Evolutionary conservation across 192 early-diverging fungal genomes (phyloP).

Genomic region (Spinellus fusiger): DNA sequence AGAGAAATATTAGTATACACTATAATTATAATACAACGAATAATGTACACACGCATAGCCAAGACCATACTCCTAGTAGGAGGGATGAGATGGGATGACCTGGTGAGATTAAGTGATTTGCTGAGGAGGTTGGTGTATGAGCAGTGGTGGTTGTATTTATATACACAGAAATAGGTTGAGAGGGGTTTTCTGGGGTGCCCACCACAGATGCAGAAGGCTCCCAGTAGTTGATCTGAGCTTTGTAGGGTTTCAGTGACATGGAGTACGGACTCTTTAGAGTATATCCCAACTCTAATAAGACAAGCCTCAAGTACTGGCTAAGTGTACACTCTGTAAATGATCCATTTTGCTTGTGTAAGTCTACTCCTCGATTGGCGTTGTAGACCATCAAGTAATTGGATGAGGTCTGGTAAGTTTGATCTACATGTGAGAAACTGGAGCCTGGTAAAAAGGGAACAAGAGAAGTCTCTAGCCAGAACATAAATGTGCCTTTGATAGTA

Average conservation of each 20-base stretch:
- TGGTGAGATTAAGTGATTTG: no score
- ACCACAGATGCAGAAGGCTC: background rate
- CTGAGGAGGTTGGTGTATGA: background rate
- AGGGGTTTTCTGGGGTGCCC: background rate
- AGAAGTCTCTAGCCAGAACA: conserved; percentile 31
- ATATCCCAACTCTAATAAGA: conserved; percentile 30
- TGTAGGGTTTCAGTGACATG: background rate
- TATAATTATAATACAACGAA: no score
- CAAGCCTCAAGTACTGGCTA: conserved; percentile 22
- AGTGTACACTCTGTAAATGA: conserved; percentile 23
- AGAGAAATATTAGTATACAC: no score
- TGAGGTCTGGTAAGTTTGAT: conserved; percentile 24
- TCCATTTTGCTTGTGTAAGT: conserved; percentile 1
- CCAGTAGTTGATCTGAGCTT: background rate
- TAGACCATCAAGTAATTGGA: conserved; percentile 41
- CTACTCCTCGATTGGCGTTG: conserved; percentile 26
- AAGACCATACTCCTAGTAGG: no score
- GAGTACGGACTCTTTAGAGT: background rate
- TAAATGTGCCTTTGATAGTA: background rate
- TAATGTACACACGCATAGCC: no score
- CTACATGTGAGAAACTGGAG: conserved; percentile 36
- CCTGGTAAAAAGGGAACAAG: conserved; percentile 26
- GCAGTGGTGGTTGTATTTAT: background rate
- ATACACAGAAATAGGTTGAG: background rate
- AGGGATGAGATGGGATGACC: no score